Conservation (phyloP, 1,139 yeast genomes). For the Taphrina populina region DNA sequence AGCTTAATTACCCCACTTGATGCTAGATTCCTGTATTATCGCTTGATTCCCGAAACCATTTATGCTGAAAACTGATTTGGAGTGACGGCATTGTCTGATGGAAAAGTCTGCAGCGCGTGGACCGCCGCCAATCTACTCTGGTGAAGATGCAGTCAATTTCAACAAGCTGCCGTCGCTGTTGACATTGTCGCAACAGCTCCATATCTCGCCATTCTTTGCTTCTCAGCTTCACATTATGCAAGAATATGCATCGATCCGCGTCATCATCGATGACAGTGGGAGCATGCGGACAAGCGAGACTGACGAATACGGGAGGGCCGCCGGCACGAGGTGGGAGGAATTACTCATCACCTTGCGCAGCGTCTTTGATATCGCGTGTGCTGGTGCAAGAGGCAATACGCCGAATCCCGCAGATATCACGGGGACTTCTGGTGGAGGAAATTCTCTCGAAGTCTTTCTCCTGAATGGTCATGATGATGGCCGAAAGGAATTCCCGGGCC, state of each 20-base stretch:
- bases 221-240: slow-evolving; percentile 28
- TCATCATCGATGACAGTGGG: slow-evolving; percentile 29
- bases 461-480: slow-evolving; percentile 31
- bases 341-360: slow-evolving; percentile 19
- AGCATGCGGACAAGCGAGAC: slow-evolving; percentile 32
- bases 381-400: slow-evolving; percentile 19
- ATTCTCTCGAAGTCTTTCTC: slow-evolving; percentile 19
- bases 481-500: slow-evolving; percentile 25
- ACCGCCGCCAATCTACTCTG: slow-evolving; percentile 23
- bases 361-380: slow-evolving; percentile 30
- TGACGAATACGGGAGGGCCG: slow-evolving; percentile 16
- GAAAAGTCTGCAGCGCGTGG: slow-evolving; percentile 1
- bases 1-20: too few species aligned
- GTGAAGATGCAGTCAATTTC: slow-evolving; percentile 25
- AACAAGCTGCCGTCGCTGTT: slow-evolving; percentile 21
- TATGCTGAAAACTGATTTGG: background rate
- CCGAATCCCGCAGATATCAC: slow-evolving; percentile 17
- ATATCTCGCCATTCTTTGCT: slow-evolving; percentile 29
- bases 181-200: slow-evolving; percentile 18
- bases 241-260: slow-evolving; percentile 20
- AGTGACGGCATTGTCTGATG: background rate
- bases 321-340: slow-evolving; percentile 30
- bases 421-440: slow-evolving; percentile 4
- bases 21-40: too few species aligned
- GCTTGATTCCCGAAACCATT: too few species aligned